Conservation (phyloP, 352 stramenopile genomes). For the Chrysophaeum taylorii region DNA sequence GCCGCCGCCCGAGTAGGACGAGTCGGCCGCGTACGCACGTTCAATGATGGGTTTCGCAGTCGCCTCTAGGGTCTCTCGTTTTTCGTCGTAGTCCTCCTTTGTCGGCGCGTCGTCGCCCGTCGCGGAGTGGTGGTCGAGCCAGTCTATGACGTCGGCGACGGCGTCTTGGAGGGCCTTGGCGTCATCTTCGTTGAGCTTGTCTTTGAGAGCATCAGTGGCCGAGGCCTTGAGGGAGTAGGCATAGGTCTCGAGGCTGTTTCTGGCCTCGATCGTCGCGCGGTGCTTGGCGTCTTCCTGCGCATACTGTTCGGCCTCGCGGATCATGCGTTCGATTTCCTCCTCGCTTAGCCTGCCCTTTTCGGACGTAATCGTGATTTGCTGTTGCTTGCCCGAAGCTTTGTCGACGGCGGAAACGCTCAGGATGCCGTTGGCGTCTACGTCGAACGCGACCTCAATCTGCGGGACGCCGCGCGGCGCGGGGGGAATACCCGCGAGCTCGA, state of each 20-base stretch:
- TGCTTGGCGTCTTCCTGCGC: conserved; percentile 81
- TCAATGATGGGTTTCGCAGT: conserved; percentile 95
- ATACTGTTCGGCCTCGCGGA: conserved; percentile 88
- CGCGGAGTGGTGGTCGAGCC: conserved; percentile 96
- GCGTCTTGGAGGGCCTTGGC: conserved; percentile 74
- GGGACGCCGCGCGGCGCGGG: conserved; percentile 85
- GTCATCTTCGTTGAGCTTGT: conserved; percentile 87
- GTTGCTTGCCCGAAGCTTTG: conserved; percentile 94
- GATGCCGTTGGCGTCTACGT: conserved; percentile 98
- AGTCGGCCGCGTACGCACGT: conserved; percentile 94
- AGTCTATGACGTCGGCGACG: conserved; percentile 97
- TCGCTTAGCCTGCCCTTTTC: conserved; percentile 85
- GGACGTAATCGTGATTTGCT: conserved; percentile 92
- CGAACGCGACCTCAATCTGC: conserved; percentile 95
- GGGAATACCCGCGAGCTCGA: conserved; percentile 92
- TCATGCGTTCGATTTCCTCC: conserved; percentile 93
- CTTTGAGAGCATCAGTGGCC: conserved; percentile 81
- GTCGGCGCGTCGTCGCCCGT: conserved; percentile 94
- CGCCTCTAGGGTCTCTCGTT: conserved; percentile 98
- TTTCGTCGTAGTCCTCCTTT: too few species aligned
- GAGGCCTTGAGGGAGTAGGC: conserved; percentile 87
- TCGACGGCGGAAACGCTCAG: conserved; percentile 91
- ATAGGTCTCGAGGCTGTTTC: conserved; percentile 92
- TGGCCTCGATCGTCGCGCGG: conserved; percentile 86
- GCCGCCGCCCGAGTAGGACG: too few species aligned